Evolutionary conservation across 1,284 basidiomycete genomes (phyloP).

Genomic region (Malassezia vespertilionis): DNA sequence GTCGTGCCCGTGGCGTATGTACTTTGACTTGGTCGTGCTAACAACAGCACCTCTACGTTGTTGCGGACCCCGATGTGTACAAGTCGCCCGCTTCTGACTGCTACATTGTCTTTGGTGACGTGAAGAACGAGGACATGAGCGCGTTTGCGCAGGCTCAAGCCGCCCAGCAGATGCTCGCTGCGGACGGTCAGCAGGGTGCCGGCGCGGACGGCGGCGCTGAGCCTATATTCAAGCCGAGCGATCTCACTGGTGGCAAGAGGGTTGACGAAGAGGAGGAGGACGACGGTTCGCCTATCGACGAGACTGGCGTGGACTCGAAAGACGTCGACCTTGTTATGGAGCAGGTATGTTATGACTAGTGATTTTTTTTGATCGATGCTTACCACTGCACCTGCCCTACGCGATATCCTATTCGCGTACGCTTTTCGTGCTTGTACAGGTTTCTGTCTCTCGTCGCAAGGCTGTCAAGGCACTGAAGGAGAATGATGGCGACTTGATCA

Average conservation of each 20-base stretch:
- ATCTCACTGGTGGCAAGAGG: slow-evolving; percentile 20
- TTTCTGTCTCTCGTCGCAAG: slow-evolving; percentile 44
- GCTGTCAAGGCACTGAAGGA: slow-evolving; percentile 47
- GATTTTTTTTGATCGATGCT: neutral
- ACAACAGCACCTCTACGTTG: slow-evolving; percentile 71
- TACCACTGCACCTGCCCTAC: neutral
- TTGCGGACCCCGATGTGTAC: slow-evolving; percentile 89
- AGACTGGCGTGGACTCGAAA: slow-evolving; percentile 62
- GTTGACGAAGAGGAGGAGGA: slow-evolving; percentile 45
- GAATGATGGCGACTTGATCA: slow-evolving; percentile 45
- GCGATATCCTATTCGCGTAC: neutral
- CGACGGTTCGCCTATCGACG: slow-evolving; percentile 48
- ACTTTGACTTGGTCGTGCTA: slow-evolving; percentile 2
- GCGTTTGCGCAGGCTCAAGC: slow-evolving; percentile 70
- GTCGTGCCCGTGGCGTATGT: slow-evolving; percentile 78
- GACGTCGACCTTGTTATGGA: slow-evolving; percentile 85
- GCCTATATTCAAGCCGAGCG: slow-evolving; percentile 12
- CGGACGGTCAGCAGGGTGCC: slow-evolving; percentile 50
- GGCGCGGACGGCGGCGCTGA: slow-evolving; percentile 17
- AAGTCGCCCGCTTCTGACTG: slow-evolving; percentile 93
- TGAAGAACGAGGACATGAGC: slow-evolving; percentile 89
- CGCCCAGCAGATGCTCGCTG: slow-evolving; percentile 66
- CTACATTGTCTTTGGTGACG: slow-evolving; percentile 98
- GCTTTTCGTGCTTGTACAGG: slow-evolving; percentile 8
- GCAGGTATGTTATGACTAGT: slow-evolving; percentile 51